phyloP scores from a whole-genome alignment of 2,329 filamentous ascomycete species.

The Xylaria sp. region DNA sequence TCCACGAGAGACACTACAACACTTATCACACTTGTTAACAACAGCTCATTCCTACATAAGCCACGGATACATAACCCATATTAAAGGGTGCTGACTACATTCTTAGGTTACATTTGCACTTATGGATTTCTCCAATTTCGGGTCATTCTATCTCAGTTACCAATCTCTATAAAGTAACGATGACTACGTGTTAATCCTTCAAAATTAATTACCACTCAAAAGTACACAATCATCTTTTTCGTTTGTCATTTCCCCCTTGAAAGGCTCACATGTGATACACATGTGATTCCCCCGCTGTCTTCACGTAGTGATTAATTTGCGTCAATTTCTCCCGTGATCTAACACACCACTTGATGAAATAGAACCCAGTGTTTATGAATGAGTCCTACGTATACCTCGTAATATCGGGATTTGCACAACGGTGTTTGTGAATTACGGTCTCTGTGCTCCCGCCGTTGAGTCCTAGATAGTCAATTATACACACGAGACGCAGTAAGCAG shows the following conservation, averaged over 20 bases:
- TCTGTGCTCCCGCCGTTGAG: not conserved
- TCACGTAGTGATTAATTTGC: no score
- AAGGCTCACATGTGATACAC: no score
- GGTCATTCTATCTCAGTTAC: no score
- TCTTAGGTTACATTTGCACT: not conserved
- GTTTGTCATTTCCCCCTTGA: no score
- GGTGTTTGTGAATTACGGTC: not conserved
- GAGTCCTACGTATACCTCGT: not conserved
- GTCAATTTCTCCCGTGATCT: not conserved
- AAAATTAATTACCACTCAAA: not conserved
- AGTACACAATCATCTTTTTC: not conserved
- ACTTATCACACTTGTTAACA: no score
- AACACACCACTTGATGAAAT: not conserved
- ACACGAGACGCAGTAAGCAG: not conserved
- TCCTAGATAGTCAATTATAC: not conserved
- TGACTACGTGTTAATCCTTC: not conserved
- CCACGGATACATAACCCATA: not conserved
- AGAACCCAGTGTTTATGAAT: not conserved
- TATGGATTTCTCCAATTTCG: not conserved
- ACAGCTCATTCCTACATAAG: no score
- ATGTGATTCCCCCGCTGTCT: no score
- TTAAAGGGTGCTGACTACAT: not conserved
- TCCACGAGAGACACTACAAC: no score
- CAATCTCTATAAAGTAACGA: no score
- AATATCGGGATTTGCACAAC: not conserved